These are phyloP conservation scores for Canariomyces notabilis DNA, from an alignment of 2,329 filamentous ascomycete species.

Conservation along the genomic window DNA sequence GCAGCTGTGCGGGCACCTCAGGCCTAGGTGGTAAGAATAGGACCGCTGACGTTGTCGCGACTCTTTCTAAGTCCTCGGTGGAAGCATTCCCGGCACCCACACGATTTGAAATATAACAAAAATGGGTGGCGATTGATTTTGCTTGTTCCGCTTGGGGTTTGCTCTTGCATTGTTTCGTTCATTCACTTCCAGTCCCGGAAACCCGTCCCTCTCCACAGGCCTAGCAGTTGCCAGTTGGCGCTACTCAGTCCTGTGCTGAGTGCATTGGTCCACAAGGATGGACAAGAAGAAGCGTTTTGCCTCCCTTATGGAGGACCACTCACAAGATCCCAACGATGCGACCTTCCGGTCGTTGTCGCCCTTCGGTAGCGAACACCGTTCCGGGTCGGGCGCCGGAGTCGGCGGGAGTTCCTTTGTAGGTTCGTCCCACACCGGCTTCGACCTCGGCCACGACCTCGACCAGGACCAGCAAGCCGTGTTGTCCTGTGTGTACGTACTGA, in stretches of 20 bases:
- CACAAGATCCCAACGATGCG: constrained; percentile 13
- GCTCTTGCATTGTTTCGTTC: constrained; percentile 5
- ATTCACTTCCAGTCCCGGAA: constrained; percentile 2
- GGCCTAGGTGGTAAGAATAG: constrained; percentile 11
- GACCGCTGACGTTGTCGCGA: constrained; percentile 20
- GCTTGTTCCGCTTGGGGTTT: constrained; percentile 11
- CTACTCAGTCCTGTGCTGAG: constrained; percentile 3
- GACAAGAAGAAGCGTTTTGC: constrained; percentile 24
- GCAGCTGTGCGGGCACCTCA: constrained; percentile 8
- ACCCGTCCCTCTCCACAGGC: constrained; percentile 3
- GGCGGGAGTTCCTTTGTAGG: constrained; percentile 6
- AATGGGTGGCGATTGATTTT: constrained; percentile 28
- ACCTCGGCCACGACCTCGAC: constrained; percentile 7
- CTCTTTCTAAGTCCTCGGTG: constrained; percentile 7
- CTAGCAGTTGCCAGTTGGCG: constrained; percentile 9
- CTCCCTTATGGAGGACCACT: constrained; percentile 25
- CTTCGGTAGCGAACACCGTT: constrained; percentile 12
- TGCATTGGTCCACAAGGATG: constrained; percentile 15
- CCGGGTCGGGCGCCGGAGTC: background rate
- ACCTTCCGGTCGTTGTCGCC: constrained; percentile 14
- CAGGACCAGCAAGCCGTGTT: constrained; percentile 14
- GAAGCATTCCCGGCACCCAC: constrained; percentile 2
- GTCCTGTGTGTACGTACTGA: constrained; percentile 28
- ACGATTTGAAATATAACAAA: constrained; percentile 24
- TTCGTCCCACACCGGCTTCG: constrained; percentile 12